Base-by-base conservation (phyloP, 441 rosid genomes). In the Populus hybrid region DNA sequence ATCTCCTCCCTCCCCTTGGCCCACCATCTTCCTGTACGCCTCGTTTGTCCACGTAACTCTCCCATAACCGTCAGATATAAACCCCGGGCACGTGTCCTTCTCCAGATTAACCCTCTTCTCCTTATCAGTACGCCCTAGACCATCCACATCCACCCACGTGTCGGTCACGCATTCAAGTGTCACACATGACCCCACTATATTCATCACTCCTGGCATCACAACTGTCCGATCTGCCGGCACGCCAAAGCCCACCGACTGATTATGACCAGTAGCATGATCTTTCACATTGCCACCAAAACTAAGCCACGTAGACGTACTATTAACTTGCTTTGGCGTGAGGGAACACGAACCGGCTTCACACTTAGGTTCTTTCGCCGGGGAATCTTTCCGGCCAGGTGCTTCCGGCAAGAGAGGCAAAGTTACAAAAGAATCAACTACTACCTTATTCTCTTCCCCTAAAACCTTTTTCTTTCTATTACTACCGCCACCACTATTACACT, bases 121-220 rank as follows among this genome's bases (percentile, higher is more conserved):
- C 59, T 80, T 84, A 67, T 94, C 98, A 12, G 90, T 85, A 40
- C 83, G 29, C 35, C 97, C 96, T 1, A 92, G 14, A 59, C 82
- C 92, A 71, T 84, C 82, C 29, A 73, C 84, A 20, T 82, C 89
- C 74, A 87, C 77, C 92, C 94, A 90, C 77, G 90, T 82, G 80
- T 90, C 98, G 23, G 84, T 84, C 76, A 91, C 82, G 71, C 92
- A 85, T 80, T 94, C 98, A 80, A 94, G 92, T 78, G 90, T 93
- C 77, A 93, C 90, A 77, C 88, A 88, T 23, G 94, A 83, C 0
- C 87, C 87, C 36, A 83, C 78, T 81, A 40, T 83, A 74, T 80
- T 82, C 81, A 16, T 65, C 74, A 28, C 67, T 74, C 26, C 63
- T 35, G 77, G 72, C 68, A 29, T 71, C 63, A 31, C 79, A 63